Evolutionary conservation across 192 early-diverging fungal genomes (phyloP), one percentile per base, ranked within the genome.

Genomic region (Dissophora globulifera): DNA sequence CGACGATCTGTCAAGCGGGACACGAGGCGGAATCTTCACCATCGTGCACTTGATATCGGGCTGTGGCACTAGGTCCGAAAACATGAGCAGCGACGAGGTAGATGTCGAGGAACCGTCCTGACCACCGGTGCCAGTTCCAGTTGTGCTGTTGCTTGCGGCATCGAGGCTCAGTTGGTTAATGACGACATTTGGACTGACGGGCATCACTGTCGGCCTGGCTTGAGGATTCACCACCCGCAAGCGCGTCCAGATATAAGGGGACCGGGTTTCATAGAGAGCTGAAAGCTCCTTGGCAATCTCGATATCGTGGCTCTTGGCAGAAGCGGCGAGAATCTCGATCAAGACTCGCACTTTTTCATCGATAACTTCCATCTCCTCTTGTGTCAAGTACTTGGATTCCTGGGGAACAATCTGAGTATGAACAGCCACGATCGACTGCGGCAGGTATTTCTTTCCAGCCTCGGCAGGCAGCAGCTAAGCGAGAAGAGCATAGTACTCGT

Each of bases 211-310:
- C 20, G 58, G 51, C 0, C 13, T 27, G 3, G 61, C 20, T 1
- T 29, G 49, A 1, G 38, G 23, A 5, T 55, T 52, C 16, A 58
- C 27, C 20, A 23, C 11, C 1, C 72, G 72, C 7, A 67, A 30
- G 29, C 72, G 55, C 0, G 72, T 76, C 72, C 72, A 76, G 8
- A 76, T 76, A 22, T 57, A 76, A 2, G 72, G 72, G 20, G 50
- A 19, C 3, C 63, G 57, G 17, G 45, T 76, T 10, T 23, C 16
- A 23, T 76, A 67, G 0, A 67, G 43, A 0, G 1, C 42, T n/a
- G 51, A 58, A 1, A 76, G 41, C 19, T 76, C 72, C 27, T 62
- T 27, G 4, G 72, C 58, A 2, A 66, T 53, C 12, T 20, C 38
- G 4, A 35, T 31, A 26, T 76, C 63, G 6, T 50, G 42, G 2